Conservation (phyloP, 164 flowering plant genomes). For the Stephania japonica region DNA sequence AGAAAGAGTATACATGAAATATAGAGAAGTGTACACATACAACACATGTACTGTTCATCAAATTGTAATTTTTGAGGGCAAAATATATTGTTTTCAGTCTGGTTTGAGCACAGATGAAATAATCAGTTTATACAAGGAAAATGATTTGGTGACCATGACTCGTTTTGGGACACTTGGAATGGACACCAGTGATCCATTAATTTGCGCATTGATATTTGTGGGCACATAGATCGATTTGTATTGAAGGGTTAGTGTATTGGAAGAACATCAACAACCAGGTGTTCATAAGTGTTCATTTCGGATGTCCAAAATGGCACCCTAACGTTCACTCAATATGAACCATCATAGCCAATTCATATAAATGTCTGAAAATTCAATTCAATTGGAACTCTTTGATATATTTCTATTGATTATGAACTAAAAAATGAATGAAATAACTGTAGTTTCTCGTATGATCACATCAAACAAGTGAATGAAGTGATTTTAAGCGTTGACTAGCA, state of each 20-base stretch:
- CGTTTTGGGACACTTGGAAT: no score
- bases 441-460: not conserved
- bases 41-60: not conserved
- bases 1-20: not conserved
- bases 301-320: no score
- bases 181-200: no score
- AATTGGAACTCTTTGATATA: not conserved
- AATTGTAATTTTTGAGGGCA: not conserved
- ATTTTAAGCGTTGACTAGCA: not conserved
- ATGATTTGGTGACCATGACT: no score
- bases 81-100: no score
- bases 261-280: no score
- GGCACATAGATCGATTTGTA: no score
- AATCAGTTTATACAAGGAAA: no score
- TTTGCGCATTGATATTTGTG: no score
- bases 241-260: no score
- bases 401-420: not conserved
- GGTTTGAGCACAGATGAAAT: no score
- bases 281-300: no score
- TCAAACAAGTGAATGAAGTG: not conserved
- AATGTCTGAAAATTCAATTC: not conserved
- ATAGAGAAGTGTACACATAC: not conserved
- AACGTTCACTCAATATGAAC: not conserved
- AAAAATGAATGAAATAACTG: not conserved
- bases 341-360: not conserved